These are phyloP conservation scores for Sanghuangporus weigelae DNA, from an alignment of 1,284 basidiomycete species.

Conservation along the genomic window DNA sequence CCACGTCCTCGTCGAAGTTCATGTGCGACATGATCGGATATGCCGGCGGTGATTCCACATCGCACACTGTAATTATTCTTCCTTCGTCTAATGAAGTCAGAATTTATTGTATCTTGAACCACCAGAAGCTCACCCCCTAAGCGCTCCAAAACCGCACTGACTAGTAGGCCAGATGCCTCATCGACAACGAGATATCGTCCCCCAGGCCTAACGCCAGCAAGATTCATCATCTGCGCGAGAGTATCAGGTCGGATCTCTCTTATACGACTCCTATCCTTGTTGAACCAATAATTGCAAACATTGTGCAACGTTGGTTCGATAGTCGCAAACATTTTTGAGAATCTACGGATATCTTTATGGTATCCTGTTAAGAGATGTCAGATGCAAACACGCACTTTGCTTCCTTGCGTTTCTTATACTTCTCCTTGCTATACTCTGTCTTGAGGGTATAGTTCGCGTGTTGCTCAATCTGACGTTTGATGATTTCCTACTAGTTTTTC, in stretches of 20 bases:
- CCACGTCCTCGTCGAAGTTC: constrained; percentile 72
- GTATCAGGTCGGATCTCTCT: constrained; percentile 86
- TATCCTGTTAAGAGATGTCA: background rate
- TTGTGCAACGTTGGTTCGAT: constrained; percentile 87
- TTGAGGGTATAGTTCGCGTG: constrained; percentile 89
- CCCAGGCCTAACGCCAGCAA: constrained; percentile 82
- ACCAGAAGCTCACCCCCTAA: constrained; percentile 64
- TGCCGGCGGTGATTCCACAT: constrained; percentile 89
- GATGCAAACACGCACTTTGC: constrained; percentile 65
- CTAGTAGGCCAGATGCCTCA: constrained; percentile 87
- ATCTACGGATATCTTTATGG: constrained; percentile 44
- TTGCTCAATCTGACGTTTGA: constrained; percentile 85
- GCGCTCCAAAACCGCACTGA: constrained; percentile 80
- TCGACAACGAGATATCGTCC: constrained; percentile 89
- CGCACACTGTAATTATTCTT: constrained; percentile 86
- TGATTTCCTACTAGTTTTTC: constrained; percentile 68
- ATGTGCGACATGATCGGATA: constrained; percentile 82
- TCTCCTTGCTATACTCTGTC: constrained; percentile 96
- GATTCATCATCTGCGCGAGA: constrained; percentile 81
- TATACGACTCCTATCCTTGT: constrained; percentile 75
- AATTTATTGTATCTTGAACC: background rate
- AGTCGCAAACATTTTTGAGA: constrained; percentile 84
- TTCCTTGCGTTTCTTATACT: constrained; percentile 92
- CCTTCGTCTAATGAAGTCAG: constrained; percentile 34
- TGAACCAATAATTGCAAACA: constrained; percentile 87